Evolutionary conservation across 768 basidiomycete species (phyloP).

Genomic region (Candolleomyces aberdarensis): DNA sequence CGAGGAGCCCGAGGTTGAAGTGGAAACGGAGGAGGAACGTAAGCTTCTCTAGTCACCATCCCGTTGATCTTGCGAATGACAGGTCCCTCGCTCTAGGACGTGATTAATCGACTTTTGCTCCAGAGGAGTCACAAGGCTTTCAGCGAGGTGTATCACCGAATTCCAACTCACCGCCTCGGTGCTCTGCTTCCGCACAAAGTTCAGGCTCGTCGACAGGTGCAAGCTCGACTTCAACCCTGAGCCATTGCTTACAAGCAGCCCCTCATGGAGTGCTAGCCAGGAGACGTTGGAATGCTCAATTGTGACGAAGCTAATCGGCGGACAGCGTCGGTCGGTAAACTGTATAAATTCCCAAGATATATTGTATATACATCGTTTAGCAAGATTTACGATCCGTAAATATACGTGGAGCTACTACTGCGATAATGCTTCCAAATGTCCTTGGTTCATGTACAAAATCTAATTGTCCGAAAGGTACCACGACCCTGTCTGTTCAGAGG

Average conservation of each 20-base stretch:
- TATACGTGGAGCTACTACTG: no score
- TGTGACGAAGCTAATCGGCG: no score
- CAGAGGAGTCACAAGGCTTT: slow-evolving; percentile 63
- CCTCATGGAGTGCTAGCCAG: slow-evolving; percentile 60
- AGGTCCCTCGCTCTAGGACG: slow-evolving; percentile 58
- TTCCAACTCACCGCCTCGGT: slow-evolving; percentile 63
- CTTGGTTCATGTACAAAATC: no score
- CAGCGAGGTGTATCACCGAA: slow-evolving; percentile 64
- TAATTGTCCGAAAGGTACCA: no score
- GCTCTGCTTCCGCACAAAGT: slow-evolving; percentile 51
- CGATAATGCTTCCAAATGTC: no score
- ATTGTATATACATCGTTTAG: no score
- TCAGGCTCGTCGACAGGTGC: slow-evolving; percentile 38
- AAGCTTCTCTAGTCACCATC: slow-evolving; percentile 26
- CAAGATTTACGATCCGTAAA: no score
- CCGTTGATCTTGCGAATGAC: neutral
- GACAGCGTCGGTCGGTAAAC: no score
- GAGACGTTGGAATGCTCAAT: slow-evolving; percentile 47
- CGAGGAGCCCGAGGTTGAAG: slow-evolving; percentile 78
- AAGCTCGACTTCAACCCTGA: slow-evolving; percentile 52
- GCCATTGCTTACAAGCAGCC: slow-evolving; percentile 63
- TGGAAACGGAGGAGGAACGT: slow-evolving; percentile 87
- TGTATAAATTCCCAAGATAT: no score
- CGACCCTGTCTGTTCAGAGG: no score
- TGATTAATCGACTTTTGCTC: slow-evolving; percentile 73